Evolutionary conservation across 2,329 filamentous ascomycete species (phyloP), one percentile per base, ranked within the genome.

Genomic region (Arachnomyces sp.): DNA sequence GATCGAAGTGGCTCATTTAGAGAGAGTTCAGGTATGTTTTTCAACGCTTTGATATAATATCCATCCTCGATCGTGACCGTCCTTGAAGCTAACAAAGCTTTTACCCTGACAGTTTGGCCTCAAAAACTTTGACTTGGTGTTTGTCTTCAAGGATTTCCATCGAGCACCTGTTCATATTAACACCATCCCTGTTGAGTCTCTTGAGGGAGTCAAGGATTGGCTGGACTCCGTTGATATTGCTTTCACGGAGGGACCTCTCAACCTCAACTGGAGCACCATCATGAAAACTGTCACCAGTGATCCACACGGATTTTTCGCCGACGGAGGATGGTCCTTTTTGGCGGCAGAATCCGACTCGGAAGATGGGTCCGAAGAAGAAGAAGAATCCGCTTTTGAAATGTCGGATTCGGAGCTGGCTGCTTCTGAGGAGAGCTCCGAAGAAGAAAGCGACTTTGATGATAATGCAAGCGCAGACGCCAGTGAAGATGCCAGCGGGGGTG

Each of bases 221-320:
- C 77, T 98, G 7, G 90, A 98, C 64, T 89, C 84, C 1, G 89
- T 92, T 35, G 90, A 98, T 57, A 94, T 98, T 57, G 82, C 92
- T 13, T 96, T 82, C 70, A 85, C 80, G 9, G 93, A 98, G 65
- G 92, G 92, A 42, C 92, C 90, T 1, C 79, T 98, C 52, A 98
- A 98, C 69, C 75, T 98, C 42, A 96, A 96, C 73, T 98, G 92
- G 92, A 84, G 86, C 8, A 95, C 89, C 12, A 98, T 98, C 59
- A 98, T 98, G 88, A 98, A 98, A 75, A 98, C 92, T 0, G 89
- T 98, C 17, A 90, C 85, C 14, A 82, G 84, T 28, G 89, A 98
- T 59, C 86, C 92, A 2, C 90, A 98, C 60, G 79, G 84, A 52
- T 98, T 98, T 78, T 98, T 95, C 64, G 78, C 75, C 3, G 90